Evolutionary conservation across 805 yeast genomes (phyloP).

Genomic region (Groenewaldozyma tartarivorans): DNA sequence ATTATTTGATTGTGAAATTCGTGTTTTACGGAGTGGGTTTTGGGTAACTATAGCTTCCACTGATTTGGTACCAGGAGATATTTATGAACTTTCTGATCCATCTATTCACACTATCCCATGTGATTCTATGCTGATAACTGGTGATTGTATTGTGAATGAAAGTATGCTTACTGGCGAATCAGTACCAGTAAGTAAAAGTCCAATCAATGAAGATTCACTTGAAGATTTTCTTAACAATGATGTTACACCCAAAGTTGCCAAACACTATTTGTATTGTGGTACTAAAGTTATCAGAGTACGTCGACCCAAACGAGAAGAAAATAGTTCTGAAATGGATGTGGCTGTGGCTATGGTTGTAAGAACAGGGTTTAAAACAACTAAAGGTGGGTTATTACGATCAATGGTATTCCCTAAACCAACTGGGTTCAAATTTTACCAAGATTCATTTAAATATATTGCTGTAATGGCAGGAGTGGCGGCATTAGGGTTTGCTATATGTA

Average conservation of each 20-base stretch:
- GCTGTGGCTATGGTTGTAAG: constrained; percentile 82
- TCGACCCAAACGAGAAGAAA: constrained; percentile 38
- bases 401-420: constrained; percentile 95
- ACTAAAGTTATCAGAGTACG: constrained; percentile 82
- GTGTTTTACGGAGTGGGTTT: constrained; percentile 87
- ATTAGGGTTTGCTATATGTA: constrained; percentile 75
- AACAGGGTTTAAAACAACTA: constrained; percentile 92
- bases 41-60: constrained; percentile 75
- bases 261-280: constrained; percentile 76
- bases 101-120: constrained; percentile 68
- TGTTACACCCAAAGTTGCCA: constrained; percentile 57
- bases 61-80: constrained; percentile 92
- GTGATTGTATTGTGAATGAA: constrained; percentile 95
- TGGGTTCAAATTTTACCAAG: constrained; percentile 87
- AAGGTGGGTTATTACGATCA: constrained; percentile 86
- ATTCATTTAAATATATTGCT: constrained; percentile 92
- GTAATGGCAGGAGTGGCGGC: constrained; percentile 83
- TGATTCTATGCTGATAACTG: constrained; percentile 77
- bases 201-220: constrained; percentile 56
- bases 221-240: constrained; percentile 43
- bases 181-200: constrained; percentile 82
- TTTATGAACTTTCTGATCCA: constrained; percentile 87
- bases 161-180: constrained; percentile 98
- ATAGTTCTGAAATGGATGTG: constrained; percentile 44
- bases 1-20: constrained; percentile 62